Percentiles rank a stretch among this genome's conserved stretches.
phyloP scores from a whole-genome alignment of 2,329 filamentous ascomycete species.

The Stachybotrys elegans region DNA sequence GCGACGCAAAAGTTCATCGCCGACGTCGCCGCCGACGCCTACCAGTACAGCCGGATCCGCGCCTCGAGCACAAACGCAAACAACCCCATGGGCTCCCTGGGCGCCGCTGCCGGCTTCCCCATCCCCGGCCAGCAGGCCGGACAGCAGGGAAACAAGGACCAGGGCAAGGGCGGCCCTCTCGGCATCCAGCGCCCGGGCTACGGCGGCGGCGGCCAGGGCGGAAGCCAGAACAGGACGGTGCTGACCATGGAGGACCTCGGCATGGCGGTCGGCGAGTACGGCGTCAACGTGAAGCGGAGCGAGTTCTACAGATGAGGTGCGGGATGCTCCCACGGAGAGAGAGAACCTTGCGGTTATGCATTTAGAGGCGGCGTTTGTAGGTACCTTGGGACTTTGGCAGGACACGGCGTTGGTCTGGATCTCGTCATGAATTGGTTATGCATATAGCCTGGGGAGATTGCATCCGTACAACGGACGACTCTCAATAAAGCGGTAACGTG shows the following conservation, averaged over 20 bases:
- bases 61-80: constrained; percentile 81
- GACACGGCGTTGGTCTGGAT: neutral
- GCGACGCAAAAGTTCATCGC: constrained; percentile 99
- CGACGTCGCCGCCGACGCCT: constrained; percentile 93
- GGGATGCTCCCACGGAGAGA: too few relatives aligned
- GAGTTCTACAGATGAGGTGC: constrained; percentile 98
- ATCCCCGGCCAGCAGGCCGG: constrained; percentile 58
- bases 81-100: constrained; percentile 85
- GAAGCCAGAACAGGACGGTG: constrained; percentile 85
- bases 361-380: neutral
- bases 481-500: too few relatives aligned
- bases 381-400: neutral
- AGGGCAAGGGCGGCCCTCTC: constrained; percentile 54
- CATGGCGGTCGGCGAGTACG: constrained; percentile 97
- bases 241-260: constrained; percentile 98
- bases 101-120: constrained; percentile 66
- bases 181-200: constrained; percentile 75
- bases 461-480: too few relatives aligned
- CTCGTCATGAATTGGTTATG: neutral
- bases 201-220: constrained; percentile 83
- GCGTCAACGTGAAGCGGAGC: constrained; percentile 93
- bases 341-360: too few relatives aligned
- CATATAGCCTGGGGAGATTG: neutral
- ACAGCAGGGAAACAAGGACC: constrained; percentile 51
- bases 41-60: constrained; percentile 94